Conservation (phyloP, 1,284 basidiomycete genomes). For the Meira miltonrushii region DNA sequence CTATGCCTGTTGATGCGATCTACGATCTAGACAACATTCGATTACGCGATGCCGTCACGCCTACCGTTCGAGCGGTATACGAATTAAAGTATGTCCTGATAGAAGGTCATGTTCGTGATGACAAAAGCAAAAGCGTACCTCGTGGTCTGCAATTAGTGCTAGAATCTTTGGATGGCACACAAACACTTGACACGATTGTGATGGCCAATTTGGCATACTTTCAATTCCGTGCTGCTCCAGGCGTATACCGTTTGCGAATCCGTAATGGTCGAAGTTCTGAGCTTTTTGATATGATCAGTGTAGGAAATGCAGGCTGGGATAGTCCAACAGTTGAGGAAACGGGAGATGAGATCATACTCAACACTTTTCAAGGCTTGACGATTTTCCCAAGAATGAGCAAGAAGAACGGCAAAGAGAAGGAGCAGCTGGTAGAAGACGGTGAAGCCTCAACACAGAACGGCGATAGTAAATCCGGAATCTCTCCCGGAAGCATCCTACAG, state of each 20-base stretch:
- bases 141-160: slow-evolving; percentile 56
- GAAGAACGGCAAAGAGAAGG: slow-evolving; percentile 69
- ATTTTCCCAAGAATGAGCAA: slow-evolving; percentile 75
- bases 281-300: slow-evolving; percentile 75
- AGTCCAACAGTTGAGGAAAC: slow-evolving; percentile 63
- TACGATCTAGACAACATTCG: slow-evolving; percentile 96
- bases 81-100: slow-evolving; percentile 84
- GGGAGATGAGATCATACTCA: slow-evolving; percentile 56
- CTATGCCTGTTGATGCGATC: slow-evolving; percentile 76
- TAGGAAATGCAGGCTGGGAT: slow-evolving; percentile 67
- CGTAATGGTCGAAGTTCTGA: slow-evolving; percentile 73
- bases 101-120: slow-evolving; percentile 85
- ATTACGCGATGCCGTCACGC: slow-evolving; percentile 60
- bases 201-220: slow-evolving; percentile 94
- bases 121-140: slow-evolving; percentile 71
- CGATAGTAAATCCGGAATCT: neutral
- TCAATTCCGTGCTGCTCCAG: slow-evolving; percentile 84
- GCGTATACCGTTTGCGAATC: slow-evolving; percentile 76
- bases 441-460: slow-evolving; percentile 24
- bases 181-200: slow-evolving; percentile 57
- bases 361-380: slow-evolving; percentile 79
- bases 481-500: neutral
- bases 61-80: slow-evolving; percentile 72
- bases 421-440: slow-evolving; percentile 67
- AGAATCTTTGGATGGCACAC: slow-evolving; percentile 29